These are phyloP conservation scores for Candida boleticola DNA, from an alignment of 805 yeast genomes.

Conservation along the genomic window DNA sequence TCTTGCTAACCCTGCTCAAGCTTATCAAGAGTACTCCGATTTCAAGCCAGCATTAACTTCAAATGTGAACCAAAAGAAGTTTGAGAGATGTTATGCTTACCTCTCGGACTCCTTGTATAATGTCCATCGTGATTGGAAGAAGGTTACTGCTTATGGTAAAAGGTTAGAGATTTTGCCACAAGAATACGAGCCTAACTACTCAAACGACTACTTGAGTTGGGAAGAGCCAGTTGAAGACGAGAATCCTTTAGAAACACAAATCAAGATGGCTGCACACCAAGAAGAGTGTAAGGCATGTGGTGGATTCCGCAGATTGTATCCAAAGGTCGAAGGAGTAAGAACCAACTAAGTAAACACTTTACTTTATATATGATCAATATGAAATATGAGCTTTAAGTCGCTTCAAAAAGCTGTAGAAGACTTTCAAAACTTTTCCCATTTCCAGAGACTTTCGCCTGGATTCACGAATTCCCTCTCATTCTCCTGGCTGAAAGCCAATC, in stretches of 20 bases:
- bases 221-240: constrained; percentile 45
- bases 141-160: constrained; percentile 55
- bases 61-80: constrained; percentile 42
- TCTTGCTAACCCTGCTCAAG: constrained; percentile 40
- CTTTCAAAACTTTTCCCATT: constrained; percentile 30
- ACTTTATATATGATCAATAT: too few species aligned
- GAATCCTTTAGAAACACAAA: constrained; percentile 49
- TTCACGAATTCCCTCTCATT: constrained; percentile 34
- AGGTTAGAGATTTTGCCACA: constrained; percentile 49
- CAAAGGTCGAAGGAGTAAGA: constrained; percentile 12
- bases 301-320: constrained; percentile 46
- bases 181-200: constrained; percentile 50
- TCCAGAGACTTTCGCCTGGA: constrained; percentile 37
- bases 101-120: constrained; percentile 51
- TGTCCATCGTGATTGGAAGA: constrained; percentile 56
- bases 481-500: constrained; percentile 22
- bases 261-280: constrained; percentile 46
- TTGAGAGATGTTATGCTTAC: constrained; percentile 55
- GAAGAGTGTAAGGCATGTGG: constrained; percentile 46
- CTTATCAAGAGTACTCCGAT: constrained; percentile 45
- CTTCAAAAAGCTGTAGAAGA: background rate
- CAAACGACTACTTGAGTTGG: constrained; percentile 52
- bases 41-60: constrained; percentile 48
- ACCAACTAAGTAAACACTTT: too few species aligned
- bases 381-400: background rate